Base-by-base conservation (phyloP, 2,329 filamentous ascomycete genomes). In the Colletotrichum spinosum region DNA sequence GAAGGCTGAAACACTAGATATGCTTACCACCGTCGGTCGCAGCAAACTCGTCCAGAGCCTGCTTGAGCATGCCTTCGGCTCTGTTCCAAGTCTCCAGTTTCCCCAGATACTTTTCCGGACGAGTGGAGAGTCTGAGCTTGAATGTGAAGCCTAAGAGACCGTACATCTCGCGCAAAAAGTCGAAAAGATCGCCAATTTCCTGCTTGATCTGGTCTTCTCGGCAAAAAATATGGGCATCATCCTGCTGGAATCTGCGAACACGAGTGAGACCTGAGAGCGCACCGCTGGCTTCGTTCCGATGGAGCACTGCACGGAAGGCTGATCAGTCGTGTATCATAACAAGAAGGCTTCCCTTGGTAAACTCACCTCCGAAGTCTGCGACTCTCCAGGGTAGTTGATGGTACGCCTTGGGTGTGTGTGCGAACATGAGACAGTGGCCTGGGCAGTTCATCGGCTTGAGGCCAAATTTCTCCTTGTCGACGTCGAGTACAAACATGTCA, bases 361-460 rank as follows among this genome's bases (percentile, higher is more conserved):
- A 97, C 92, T 77, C 56, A 53, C 56, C 56, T 49, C 95, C 95
- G 78, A 98, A 98, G 77, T 99, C 96, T 55, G 96, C 95, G 80
- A 97, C 92, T 74, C 96, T 88, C 80, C 97, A 90, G 35, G 96
- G 96, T 64, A 99, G 83, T 72, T 98, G 94, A 73, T 92, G 86
- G 79, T 98, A 97, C 78, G 91, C 96, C 72, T 93, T 88, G 74
- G 93, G 92, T 58, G 92, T 88, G 78, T 95, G 91, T 54, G 86
- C 88, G 78, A 97, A 97, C 73, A 97, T 91, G 70, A 96, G 82
- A 79, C 92, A 97, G 80, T 98, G 95, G 35, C 94, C 94, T 4
- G 96, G 96, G 80, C 96, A 99, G 82, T 98, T 98, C 96, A 98
- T 98, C 35, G 95, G 95, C 82, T 98, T 98, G 55, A 98, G 82